phyloP scores from a whole-genome alignment of 441 rosid genomes.

The Euphorbia neoarborescens region DNA sequence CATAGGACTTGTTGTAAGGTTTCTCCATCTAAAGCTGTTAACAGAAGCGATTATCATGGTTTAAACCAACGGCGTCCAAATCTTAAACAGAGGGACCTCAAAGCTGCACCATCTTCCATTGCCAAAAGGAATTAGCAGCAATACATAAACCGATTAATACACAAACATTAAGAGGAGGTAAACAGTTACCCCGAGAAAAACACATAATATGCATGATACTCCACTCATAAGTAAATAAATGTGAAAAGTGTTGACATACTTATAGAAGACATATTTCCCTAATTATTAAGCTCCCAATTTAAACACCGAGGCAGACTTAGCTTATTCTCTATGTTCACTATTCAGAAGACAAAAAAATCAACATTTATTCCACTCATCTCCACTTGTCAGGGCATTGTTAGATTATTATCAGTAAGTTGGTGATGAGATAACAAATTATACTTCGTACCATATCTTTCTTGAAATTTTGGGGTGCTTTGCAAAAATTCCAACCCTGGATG shows the following conservation, averaged over 20 bases:
- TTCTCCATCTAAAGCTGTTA: neutral
- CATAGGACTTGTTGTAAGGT: neutral
- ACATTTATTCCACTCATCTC: neutral
- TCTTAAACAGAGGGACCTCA: neutral
- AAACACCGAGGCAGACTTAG: neutral
- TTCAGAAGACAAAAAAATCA: neutral
- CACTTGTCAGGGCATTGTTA: neutral
- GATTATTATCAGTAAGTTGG: neutral
- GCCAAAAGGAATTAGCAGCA: neutral
- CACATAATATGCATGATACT: neutral
- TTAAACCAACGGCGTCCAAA: neutral
- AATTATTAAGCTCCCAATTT: neutral
- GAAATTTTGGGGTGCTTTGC: constrained; percentile 86
- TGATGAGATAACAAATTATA: neutral
- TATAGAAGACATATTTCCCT: neutral
- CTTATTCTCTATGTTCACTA: neutral
- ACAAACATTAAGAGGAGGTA: neutral
- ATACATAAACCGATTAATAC: neutral
- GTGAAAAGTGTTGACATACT: neutral
- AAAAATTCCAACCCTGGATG: constrained; percentile 95
- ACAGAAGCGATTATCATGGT: constrained; percentile 1
- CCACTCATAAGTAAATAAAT: neutral
- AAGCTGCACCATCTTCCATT: neutral
- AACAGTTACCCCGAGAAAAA: neutral
- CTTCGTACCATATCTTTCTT: constrained; percentile 92